Conservation (phyloP, 2,329 filamentous ascomycete genomes). For the Fusarium avenaceum region DNA sequence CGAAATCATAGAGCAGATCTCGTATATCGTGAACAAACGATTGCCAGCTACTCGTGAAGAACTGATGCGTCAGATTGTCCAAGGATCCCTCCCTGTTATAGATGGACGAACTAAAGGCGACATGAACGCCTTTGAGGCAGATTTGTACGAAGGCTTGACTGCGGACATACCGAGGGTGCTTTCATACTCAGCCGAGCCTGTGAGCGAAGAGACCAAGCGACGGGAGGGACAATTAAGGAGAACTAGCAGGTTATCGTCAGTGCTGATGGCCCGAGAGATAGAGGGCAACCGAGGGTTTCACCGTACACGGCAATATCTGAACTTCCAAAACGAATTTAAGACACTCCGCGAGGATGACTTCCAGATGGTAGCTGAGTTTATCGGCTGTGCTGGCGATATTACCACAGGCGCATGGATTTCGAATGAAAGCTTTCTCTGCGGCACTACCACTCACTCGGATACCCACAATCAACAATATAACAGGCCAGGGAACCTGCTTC, state of each 20-base stretch:
- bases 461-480: constrained; percentile 76
- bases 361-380: constrained; percentile 67
- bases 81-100: neutral
- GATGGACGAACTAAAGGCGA: constrained; percentile 15
- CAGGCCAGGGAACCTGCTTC: constrained; percentile 71
- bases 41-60: constrained; percentile 37
- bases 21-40: constrained; percentile 20
- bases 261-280: constrained; percentile 65
- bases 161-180: constrained; percentile 41
- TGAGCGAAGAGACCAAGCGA: constrained; percentile 25
- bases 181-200: constrained; percentile 40
- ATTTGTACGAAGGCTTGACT: constrained; percentile 47
- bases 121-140: constrained; percentile 38
- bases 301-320: constrained; percentile 57
- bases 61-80: constrained; percentile 30
- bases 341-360: constrained; percentile 66
- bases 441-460: constrained; percentile 73
- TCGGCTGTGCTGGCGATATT: constrained; percentile 73
- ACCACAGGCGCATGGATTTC: constrained; percentile 70
- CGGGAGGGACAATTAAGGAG: constrained; percentile 26
- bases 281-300: constrained; percentile 61
- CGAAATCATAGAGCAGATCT: constrained; percentile 45
- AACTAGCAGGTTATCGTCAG: constrained; percentile 52
- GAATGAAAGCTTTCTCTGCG: constrained; percentile 68
- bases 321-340: constrained; percentile 62